Evolutionary conservation across 2,329 filamentous ascomycete genomes (phyloP), one percentile per base, ranked within the genome.

Genomic region (Pseudogymnoascus sp.): DNA sequence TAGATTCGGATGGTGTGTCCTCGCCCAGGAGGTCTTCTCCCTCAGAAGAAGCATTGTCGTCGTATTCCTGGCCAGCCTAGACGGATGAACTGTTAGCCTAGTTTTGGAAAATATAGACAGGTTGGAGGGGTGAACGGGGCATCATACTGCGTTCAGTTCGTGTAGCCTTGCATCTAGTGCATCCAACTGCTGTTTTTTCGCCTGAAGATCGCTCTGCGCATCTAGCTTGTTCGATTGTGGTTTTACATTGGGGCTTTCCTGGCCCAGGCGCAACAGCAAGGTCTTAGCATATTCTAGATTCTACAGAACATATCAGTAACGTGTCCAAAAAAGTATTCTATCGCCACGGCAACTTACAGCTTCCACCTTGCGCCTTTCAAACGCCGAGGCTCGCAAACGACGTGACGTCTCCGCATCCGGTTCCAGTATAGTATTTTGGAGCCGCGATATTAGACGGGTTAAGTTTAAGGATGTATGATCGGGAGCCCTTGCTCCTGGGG

Each of bases 231-330:
- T 83, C 4, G 80, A 74, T 64, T 82, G 81, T 34, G 82, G 77
- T 72, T 87, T 87, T 67, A 86, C 77, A n/a, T 76, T 78, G 13
- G 84, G 75, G 5, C 85, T 81, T 69, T 89, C 85, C 70, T 90
- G 88, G 73, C 92, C 90, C 45, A 92, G 81, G 65, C 82, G 86
- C 19, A 88, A 82, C 64, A 93, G 83, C 31, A 90, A 81, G 0
- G 81, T 82, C 43, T 86, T 85, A 19, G 90, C 90, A 73, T 90
- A 85, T 68, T 89, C 84, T 66, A 93, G 79, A 71, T 92, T 93
- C 85, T 90, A 67, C 14, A 7, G n/a, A 39, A 14, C 60, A 41
- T 16, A 21, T 31, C 7, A 63, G 25, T 63, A 43, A n/a, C 43
- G 31, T n/a, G 21, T 16, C 19, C 23, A 11, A 6, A 7, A 7